Percentiles rank a stretch among this genome's conserved stretches.
phyloP scores from a whole-genome alignment of 108 stramenopile genomes.

The Cylindrotheca fusiformis region DNA sequence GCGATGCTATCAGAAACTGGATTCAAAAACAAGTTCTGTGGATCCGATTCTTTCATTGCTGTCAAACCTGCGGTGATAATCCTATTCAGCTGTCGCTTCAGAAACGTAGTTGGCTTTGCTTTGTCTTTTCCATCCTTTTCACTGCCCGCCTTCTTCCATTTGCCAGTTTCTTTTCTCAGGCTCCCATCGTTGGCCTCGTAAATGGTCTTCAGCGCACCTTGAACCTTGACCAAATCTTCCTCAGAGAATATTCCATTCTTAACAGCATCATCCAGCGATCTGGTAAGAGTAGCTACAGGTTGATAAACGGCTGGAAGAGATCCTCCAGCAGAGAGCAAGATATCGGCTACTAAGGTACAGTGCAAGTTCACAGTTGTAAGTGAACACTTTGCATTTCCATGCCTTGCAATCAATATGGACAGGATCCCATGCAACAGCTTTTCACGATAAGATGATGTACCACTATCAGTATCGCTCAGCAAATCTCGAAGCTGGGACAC shows the following conservation, averaged over 20 bases:
- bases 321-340: slow-evolving; percentile 64
- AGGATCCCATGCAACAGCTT: slow-evolving; percentile 69
- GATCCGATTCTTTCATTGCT: slow-evolving; percentile 77
- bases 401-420: slow-evolving; percentile 74
- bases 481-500: slow-evolving; percentile 42
- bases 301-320: slow-evolving; percentile 75
- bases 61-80: slow-evolving; percentile 67
- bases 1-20: slow-evolving; percentile 90
- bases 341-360: slow-evolving; percentile 77
- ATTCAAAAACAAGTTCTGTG: slow-evolving; percentile 76
- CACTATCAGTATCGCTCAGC: slow-evolving; percentile 33
- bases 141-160: not conserved
- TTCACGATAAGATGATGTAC: slow-evolving; percentile 63
- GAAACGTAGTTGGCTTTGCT: slow-evolving; percentile 33
- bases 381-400: slow-evolving; percentile 38
- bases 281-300: slow-evolving; percentile 60
- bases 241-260: slow-evolving; percentile 65
- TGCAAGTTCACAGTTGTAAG: slow-evolving; percentile 47
- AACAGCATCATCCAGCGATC: slow-evolving; percentile 67
- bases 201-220: slow-evolving; percentile 55
- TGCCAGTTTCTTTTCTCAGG: slow-evolving; percentile 4
- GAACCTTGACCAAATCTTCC: slow-evolving; percentile 57
- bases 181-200: slow-evolving; percentile 47
- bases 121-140: slow-evolving; percentile 14
- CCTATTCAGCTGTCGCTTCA: slow-evolving; percentile 60